Base-by-base conservation (phyloP, 2,329 filamentous ascomycete species). In the Botrytis galanthina region DNA sequence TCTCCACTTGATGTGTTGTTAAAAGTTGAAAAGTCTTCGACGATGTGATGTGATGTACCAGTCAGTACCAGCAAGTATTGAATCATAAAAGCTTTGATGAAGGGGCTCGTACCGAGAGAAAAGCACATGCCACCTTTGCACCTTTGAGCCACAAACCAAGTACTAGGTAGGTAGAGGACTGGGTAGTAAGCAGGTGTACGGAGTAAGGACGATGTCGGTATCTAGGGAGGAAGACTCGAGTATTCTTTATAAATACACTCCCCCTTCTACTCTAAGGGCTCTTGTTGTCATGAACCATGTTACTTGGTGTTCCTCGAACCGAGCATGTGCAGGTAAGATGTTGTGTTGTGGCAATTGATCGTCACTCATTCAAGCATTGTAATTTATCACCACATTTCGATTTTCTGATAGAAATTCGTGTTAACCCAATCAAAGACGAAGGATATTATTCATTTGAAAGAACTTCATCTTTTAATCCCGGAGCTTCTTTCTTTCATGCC, bases 1-100 rank as follows among this genome's bases (percentile, higher is more conserved):
- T 29, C 35, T 39, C 64, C 64, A 68, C 46, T 54, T 68, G 64
- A 68, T 68, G 64, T 68, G 46, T 54, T 68, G 64, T 68, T 68
- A 39, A 66, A 44, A 39, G 22, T 39, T 67, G 32, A 29, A 51
- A 67, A 54, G 32, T 67, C 39, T 67, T 51, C 42, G 42, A 22
- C 18, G 29, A 26, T 48, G 62, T 48, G 29, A 26, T 48, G 62
- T 48, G 35, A 54, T 54, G 48, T 54, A 54, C 48, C 48, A 51
- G 22, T 7, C 48, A 51, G 22, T 7, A 18, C 4, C 10, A 51
- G 46, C 22, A 16, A 51, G 48, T n/a, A 14, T 62, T 62, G 35
- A 62, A 62, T 62, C 35, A 62, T 62, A 26, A 62, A 62, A 54
- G 60, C 37, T 42, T 39, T 39, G 37, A 63, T 63, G 61, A 63